Evolutionary conservation across 179 eudicot genomes (phyloP).

Genomic region (Amaranthus tricolor): DNA sequence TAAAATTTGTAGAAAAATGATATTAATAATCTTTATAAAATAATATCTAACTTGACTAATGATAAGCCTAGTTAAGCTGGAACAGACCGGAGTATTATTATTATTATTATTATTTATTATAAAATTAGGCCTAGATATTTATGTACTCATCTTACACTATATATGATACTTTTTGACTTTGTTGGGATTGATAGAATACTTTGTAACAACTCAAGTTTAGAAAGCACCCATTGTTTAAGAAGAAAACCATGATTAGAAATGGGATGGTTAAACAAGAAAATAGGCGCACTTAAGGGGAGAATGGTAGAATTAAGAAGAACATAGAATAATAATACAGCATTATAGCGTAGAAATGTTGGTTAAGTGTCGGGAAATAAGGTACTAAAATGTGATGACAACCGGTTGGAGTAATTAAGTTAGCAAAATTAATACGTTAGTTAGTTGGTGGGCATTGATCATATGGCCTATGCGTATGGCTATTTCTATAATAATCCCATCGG

Average conservation of each 20-base stretch:
- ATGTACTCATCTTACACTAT: too few species aligned
- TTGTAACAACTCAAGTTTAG: neutral
- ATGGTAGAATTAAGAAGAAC: neutral
- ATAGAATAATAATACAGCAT: neutral
- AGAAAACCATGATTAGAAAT: neutral
- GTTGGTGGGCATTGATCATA: neutral
- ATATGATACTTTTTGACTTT: too few species aligned
- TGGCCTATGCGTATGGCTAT: too few species aligned
- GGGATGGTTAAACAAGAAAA: neutral
- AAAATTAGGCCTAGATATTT: too few species aligned
- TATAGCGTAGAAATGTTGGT: conserved; percentile 11
- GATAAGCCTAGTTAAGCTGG: too few species aligned
- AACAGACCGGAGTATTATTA: too few species aligned
- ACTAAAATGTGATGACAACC: neutral
- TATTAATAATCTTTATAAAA: too few species aligned
- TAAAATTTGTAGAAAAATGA: too few species aligned
- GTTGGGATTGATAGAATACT: too few species aligned
- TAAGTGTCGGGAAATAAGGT: conserved; percentile 27
- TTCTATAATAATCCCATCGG: neutral
- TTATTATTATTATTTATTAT: too few species aligned
- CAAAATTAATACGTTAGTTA: conserved; percentile 11
- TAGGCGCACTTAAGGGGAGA: too few species aligned
- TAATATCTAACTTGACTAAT: too few species aligned
- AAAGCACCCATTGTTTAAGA: neutral
- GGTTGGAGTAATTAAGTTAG: conserved; percentile 13